Evolutionary conservation across 2,329 filamentous ascomycete species (phyloP).

Genomic region (Penicillium hordei): DNA sequence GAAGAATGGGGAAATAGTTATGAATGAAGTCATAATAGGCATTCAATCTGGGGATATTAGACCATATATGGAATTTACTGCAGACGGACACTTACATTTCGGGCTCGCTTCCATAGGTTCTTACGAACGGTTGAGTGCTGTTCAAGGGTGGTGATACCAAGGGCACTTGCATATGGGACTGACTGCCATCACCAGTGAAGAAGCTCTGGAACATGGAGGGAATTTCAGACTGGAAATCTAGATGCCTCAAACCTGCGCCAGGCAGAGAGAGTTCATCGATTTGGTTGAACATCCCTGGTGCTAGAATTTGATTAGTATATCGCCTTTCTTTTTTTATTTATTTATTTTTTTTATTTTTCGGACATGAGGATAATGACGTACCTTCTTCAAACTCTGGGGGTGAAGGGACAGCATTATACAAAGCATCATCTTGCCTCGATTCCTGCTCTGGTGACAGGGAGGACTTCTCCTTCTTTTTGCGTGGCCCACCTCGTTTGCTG

Average conservation of each 20-base stretch:
- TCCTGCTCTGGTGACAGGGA: slow-evolving; percentile 25
- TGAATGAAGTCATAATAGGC: slow-evolving; percentile 50
- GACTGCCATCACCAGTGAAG: slow-evolving; percentile 28
- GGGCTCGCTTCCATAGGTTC: slow-evolving; percentile 42
- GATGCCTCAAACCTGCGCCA: slow-evolving; percentile 41
- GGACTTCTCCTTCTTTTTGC: slow-evolving; percentile 40
- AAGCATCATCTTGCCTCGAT: slow-evolving; percentile 20
- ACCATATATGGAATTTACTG: not conserved
- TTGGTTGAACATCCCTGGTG: slow-evolving; percentile 40
- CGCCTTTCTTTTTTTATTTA: too few relatives aligned
- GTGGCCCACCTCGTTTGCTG: slow-evolving; percentile 46
- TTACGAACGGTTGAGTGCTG: slow-evolving; percentile 33
- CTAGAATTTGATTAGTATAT: slow-evolving; percentile 26
- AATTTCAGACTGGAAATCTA: slow-evolving; percentile 41
- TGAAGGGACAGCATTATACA: slow-evolving; percentile 25
- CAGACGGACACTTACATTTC: slow-evolving; percentile 37
- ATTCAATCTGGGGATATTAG: slow-evolving; percentile 39
- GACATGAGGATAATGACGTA: slow-evolving; percentile 21
- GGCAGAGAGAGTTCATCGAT: slow-evolving; percentile 44
- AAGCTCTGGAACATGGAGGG: slow-evolving; percentile 42
- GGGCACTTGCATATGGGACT: slow-evolving; percentile 31
- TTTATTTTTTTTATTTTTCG: too few relatives aligned
- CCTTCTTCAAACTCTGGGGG: slow-evolving; percentile 33
- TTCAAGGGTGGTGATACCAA: slow-evolving; percentile 30
- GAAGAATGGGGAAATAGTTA: slow-evolving; percentile 47